Evolutionary conservation across 306 rosid genomes (phyloP), one percentile per base, ranked within the genome.

Genomic region (Citrullus colocynthis): DNA sequence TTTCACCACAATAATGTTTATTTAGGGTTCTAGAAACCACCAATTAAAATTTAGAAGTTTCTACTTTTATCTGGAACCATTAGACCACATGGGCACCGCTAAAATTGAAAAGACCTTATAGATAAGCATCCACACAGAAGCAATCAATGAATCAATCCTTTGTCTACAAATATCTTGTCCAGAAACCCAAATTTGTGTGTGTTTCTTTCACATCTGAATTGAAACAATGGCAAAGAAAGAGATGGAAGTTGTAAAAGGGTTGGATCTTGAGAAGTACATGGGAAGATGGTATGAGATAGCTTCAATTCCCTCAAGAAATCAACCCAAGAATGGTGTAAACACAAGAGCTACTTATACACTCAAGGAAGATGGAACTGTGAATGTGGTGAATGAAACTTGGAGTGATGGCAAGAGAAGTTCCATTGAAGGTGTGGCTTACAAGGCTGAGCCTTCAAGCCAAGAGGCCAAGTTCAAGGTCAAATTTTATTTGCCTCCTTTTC

Each of bases 281-380:
- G 99, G 99, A 8, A 84, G 97, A 4, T 95, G 99, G 99, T 95
- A 90, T 65, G 99, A 95, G 80, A 95, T 95, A 18, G 97, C 97
- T 0, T 95, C 92, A 14, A 85, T 92, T 76, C 97, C 97, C 11
- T 91, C 97, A 6, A 14, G 51, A 36, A 85, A 85, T 85, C 97
- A 92, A 45, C 97, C 97, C 6, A 89, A 75, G 55, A 80, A 77
- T 42, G 99, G 99, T 0, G 85, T 59, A 12, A 34, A 92, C 87
- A 95, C 99, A 2, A 85, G 97, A 77, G 97, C 99, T 2, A 95
- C 96, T 0, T 95, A 95, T 92, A 80, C 89, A 39, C 85, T 95
- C 6, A 87, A 6, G 0, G 90, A 84, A 0, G 97, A 95, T 41
- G 96, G 96, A 1, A 92, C 88, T 1, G 90, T 92, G 32, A 21